phyloP scores from a whole-genome alignment of 2,329 filamentous ascomycete species.

The Aspergillus pseudotamarii region DNA sequence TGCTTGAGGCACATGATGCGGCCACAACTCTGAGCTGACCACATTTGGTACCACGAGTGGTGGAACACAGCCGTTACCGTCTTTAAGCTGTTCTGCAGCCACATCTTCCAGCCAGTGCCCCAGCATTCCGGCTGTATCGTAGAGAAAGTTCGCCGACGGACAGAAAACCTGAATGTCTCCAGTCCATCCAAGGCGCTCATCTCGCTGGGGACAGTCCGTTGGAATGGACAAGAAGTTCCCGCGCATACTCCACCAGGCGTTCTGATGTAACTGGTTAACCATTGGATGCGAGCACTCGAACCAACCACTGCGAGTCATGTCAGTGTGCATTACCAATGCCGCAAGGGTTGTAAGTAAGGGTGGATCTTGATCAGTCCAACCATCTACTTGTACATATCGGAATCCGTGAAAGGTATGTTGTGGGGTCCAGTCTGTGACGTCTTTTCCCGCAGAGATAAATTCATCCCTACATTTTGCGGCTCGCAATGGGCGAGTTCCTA shows the following conservation, averaged over 20 bases:
- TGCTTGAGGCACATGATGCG: conserved; percentile 27
- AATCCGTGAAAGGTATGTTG: conserved; percentile 59
- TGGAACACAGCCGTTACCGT: conserved; percentile 25
- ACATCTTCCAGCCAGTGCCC: conserved; percentile 55
- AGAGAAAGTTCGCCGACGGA: conserved; percentile 57
- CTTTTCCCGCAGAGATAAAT: conserved; percentile 36
- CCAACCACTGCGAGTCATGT: conserved; percentile 54
- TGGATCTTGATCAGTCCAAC: conserved; percentile 16
- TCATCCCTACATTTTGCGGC: conserved; percentile 47
- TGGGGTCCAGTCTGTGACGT: conserved; percentile 45
- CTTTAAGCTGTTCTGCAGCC: conserved; percentile 36
- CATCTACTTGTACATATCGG: conserved; percentile 50
- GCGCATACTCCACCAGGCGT: conserved; percentile 60
- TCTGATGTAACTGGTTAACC: conserved; percentile 59
- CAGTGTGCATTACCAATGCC: conserved; percentile 54
- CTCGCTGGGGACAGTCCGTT: conserved; percentile 61
- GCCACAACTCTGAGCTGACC: conserved; percentile 16
- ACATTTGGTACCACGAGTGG: conserved; percentile 37
- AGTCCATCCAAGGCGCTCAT: conserved; percentile 59
- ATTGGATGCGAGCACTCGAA: conserved; percentile 57
- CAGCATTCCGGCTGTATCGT: conserved; percentile 56
- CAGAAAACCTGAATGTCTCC: conserved; percentile 56
- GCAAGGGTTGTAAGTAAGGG: conserved; percentile 25
- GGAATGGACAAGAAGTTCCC: conserved; percentile 62
- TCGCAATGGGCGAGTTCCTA: conserved; percentile 49